phyloP scores from a whole-genome alignment of 148 eudicot species.

The Cornus suecica region DNA sequence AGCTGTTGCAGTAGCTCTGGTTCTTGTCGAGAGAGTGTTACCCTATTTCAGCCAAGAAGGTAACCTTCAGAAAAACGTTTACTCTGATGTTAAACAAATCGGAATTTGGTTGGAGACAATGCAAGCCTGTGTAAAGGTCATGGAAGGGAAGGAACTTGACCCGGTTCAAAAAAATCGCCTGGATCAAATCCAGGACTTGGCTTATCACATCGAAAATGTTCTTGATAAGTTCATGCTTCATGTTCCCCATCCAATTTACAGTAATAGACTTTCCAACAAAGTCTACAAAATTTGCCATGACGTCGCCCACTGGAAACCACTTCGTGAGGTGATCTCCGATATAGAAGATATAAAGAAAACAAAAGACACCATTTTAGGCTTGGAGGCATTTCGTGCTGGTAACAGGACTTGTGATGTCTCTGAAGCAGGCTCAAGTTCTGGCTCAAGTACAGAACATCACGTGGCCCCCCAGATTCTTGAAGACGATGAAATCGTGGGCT shows the following conservation, averaged over 20 bases:
- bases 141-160: background rate
- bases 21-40: too few relatives aligned
- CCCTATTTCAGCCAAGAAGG: too few relatives aligned
- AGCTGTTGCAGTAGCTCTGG: too few relatives aligned
- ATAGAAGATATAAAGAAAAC: background rate
- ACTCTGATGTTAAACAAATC: background rate
- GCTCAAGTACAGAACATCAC: too few relatives aligned
- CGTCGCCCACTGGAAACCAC: background rate
- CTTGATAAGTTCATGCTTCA: slow-evolving; percentile 15
- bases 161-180: background rate
- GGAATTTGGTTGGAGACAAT: background rate
- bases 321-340: background rate
- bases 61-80: too few relatives aligned
- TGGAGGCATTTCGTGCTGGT: background rate
- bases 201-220: slow-evolving; percentile 25
- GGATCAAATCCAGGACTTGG: slow-evolving; percentile 12
- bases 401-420: background rate
- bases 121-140: slow-evolving; percentile 3
- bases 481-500: slow-evolving; percentile 19
- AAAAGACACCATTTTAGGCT: background rate
- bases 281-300: background rate
- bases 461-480: background rate
- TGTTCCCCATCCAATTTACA: background rate
- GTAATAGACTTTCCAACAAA: background rate
- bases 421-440: background rate